These are phyloP conservation scores for Trichothecium sympodiale DNA, from an alignment of 2,329 filamentous ascomycete genomes.

Conservation along the genomic window DNA sequence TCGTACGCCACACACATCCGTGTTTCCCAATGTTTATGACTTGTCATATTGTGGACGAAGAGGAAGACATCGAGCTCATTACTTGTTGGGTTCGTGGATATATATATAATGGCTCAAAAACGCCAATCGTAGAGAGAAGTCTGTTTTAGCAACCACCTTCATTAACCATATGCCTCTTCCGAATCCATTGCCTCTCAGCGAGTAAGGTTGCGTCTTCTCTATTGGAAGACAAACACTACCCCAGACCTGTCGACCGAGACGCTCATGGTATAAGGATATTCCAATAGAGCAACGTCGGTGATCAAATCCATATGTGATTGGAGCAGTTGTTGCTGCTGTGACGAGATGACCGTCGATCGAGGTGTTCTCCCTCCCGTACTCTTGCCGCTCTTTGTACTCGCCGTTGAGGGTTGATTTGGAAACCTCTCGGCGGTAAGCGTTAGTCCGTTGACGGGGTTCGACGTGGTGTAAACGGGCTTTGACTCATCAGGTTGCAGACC, in stretches of 20 bases:
- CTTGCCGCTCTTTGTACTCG: slow-evolving; percentile 18
- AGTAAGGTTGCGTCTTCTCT: slow-evolving; percentile 7
- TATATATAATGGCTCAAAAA: too few species aligned
- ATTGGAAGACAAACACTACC: slow-evolving; percentile 72
- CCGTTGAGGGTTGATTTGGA: slow-evolving; percentile 24
- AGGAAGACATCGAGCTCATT: too few species aligned
- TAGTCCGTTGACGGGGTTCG: slow-evolving; percentile 51
- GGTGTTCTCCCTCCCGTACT: slow-evolving; percentile 35
- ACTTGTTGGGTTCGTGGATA: too few species aligned
- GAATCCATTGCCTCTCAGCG: too few species aligned
- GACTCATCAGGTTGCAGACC: slow-evolving; percentile 61
- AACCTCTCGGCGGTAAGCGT: slow-evolving; percentile 56
- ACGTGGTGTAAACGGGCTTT: slow-evolving; percentile 60
- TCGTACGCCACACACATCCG: too few species aligned
- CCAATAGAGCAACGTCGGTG: slow-evolving; percentile 77
- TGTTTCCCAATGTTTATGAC: too few species aligned
- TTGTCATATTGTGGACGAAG: too few species aligned
- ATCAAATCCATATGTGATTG: slow-evolving; percentile 82
- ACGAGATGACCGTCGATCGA: slow-evolving; percentile 72
- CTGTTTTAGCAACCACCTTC: too few species aligned
- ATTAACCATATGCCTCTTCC: too few species aligned
- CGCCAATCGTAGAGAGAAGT: too few species aligned
- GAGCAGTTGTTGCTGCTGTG: slow-evolving; percentile 78
- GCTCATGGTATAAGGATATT: slow-evolving; percentile 86
- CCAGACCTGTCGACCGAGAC: slow-evolving; percentile 83